Base-by-base conservation (phyloP, 805 yeast species). In the Kuraishia capsulata region DNA sequence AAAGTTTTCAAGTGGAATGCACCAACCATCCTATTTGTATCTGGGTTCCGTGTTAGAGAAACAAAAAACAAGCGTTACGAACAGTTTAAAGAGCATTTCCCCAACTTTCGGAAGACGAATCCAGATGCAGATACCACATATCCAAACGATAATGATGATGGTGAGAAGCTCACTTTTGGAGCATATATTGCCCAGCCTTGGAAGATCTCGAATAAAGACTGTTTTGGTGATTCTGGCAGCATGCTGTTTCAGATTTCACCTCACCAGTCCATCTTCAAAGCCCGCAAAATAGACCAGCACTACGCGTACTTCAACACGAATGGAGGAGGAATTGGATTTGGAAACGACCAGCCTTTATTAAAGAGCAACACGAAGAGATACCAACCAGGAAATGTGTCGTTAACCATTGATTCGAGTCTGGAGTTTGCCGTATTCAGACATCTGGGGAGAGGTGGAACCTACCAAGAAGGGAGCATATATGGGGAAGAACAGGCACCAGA, bases 1-100 rank as follows among this genome's bases (percentile, higher is more conserved):
- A 85, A 80, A 44, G 82, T 81, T 0, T 76, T 86, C 64, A 86
- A 88, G 49, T 90, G 97, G 96, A 78, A 75, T 47, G 92, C 95
- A 0, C 95, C 96, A 0, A 75, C 95, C 0, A 54, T 90, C 1
- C 46, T 89, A 6, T 42, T 89, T 0, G 64, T 90, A 0, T 70
- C 76, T 3, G 97, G 97, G 0, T 70, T 67, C 46, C 53, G 75
- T 35, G 53, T 79, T 19, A 53, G 57, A 32, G 38, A 51, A 28
- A 58, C 59, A 40, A 59, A 67, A 0, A 51, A 61, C 17, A 69
- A 62, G 38, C 56, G 83, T 24, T 78, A 73, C 47, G 63, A 61
- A 21, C 61, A 61, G 16, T 81, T 83, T 47, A 64, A 67, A 14
- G 54, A 67, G 3, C 70, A 68, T 16, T 80, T 59, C 47, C 74